These are phyloP conservation scores for Cyclostephanos tholiformis DNA, from an alignment of 108 stramenopile species.

Conservation along the genomic window DNA sequence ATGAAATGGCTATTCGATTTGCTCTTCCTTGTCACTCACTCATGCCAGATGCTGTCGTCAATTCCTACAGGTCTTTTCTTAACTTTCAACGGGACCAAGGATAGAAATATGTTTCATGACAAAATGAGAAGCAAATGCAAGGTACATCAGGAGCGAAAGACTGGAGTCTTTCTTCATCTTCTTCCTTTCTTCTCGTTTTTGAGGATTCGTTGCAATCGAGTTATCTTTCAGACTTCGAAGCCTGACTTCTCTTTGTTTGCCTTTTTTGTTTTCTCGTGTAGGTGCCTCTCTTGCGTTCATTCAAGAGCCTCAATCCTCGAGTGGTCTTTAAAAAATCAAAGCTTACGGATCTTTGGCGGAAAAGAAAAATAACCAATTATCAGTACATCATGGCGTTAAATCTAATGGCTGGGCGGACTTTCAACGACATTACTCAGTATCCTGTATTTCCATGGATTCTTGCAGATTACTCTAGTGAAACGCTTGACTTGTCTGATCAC, in stretches of 20 bases:
- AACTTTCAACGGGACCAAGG: conserved; percentile 77
- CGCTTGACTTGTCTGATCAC: conserved; percentile 79
- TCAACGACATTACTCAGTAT: conserved; percentile 94
- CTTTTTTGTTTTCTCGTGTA: conserved; percentile 21
- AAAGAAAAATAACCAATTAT: conserved; percentile 75
- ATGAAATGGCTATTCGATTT: background rate
- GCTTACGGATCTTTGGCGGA: conserved; percentile 75
- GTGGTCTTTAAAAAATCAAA: conserved; percentile 73
- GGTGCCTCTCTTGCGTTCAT: conserved; percentile 75
- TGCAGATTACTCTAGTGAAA: conserved; percentile 79
- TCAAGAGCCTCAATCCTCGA: conserved; percentile 78
- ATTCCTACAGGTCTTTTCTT: conserved; percentile 76
- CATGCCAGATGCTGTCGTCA: background rate
- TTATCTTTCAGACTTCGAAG: background rate
- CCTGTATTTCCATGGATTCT: conserved; percentile 98
- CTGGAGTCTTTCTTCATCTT: too few species aligned
- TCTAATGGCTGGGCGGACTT: conserved; percentile 91
- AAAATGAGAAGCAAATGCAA: conserved; percentile 80
- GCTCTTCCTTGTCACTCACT: background rate
- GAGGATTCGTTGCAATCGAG: background rate
- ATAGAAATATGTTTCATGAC: conserved; percentile 77
- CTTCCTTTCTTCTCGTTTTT: background rate
- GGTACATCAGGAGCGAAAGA: conserved; percentile 34
- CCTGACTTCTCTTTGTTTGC: background rate
- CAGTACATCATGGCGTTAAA: conserved; percentile 92